phyloP scores from a whole-genome alignment of 768 basidiomycete species.

The Galerina marginata region DNA sequence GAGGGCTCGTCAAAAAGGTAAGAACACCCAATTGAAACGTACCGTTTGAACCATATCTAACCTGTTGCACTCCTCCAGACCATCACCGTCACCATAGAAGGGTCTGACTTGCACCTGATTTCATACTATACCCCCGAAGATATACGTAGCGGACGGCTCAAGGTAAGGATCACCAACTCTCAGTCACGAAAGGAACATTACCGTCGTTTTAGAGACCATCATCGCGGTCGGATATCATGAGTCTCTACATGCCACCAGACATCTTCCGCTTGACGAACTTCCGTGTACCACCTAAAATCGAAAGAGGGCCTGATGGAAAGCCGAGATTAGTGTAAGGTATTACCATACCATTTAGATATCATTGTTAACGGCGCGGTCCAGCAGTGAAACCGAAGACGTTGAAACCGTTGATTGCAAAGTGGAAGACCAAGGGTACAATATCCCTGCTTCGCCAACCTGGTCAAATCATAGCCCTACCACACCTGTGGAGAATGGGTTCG shows the following conservation, averaged over 20 bases:
- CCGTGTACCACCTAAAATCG: slow-evolving; percentile 81
- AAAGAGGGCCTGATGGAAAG: slow-evolving; percentile 72
- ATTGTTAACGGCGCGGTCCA: slow-evolving; percentile 24
- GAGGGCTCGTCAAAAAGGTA: slow-evolving; percentile 86
- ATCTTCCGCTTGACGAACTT: slow-evolving; percentile 84
- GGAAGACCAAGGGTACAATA: slow-evolving; percentile 50
- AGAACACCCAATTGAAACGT: neutral
- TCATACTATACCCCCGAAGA: slow-evolving; percentile 87
- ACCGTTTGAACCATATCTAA: neutral
- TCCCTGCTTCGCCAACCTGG: slow-evolving; percentile 46
- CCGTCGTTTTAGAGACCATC: slow-evolving; percentile 58
- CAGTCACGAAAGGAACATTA: neutral
- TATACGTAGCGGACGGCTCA: slow-evolving; percentile 69
- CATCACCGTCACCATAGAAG: slow-evolving; percentile 83
- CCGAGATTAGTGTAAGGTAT: slow-evolving; percentile 64
- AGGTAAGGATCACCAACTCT: slow-evolving; percentile 34
- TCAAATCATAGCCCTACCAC: slow-evolving; percentile 39
- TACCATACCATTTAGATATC: neutral
- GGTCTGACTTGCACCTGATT: slow-evolving; percentile 81
- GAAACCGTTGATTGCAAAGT: slow-evolving; percentile 53
- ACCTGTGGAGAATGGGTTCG: slow-evolving; percentile 41
- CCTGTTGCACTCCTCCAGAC: slow-evolving; percentile 51
- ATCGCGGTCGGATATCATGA: slow-evolving; percentile 71
- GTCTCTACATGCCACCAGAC: slow-evolving; percentile 73
- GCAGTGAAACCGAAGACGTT: slow-evolving; percentile 50